Conservation (phyloP, 495 filamentous ascomycete genomes). For the Rostrohypoxylon terebratum region DNA sequence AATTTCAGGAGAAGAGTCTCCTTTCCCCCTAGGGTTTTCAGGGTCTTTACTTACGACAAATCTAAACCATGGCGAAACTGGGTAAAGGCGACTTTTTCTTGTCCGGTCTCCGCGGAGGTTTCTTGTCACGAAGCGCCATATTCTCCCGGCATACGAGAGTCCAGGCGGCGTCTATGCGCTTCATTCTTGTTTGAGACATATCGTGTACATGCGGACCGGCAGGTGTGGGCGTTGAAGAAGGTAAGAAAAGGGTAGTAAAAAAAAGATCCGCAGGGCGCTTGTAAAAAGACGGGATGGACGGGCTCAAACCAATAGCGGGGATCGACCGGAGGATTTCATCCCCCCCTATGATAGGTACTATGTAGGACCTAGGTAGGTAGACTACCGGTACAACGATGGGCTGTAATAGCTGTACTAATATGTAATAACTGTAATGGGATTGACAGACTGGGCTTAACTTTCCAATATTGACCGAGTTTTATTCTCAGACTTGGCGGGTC, state of each 20-base stretch:
- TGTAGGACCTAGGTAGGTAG: conserved; percentile 13
- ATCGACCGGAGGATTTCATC: conserved; percentile 43
- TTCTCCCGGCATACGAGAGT: conserved; percentile 18
- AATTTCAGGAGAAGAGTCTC: conserved; percentile 22
- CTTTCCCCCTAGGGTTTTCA: conserved; percentile 13
- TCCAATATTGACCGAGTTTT: conserved; percentile 26
- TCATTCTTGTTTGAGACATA: conserved; percentile 42
- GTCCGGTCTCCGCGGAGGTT: conserved; percentile 12
- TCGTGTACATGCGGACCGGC: conserved; percentile 29
- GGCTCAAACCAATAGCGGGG: conserved; percentile 35
- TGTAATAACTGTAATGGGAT: conserved; percentile 20
- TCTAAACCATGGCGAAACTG: conserved; percentile 27
- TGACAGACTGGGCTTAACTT: conserved; percentile 29
- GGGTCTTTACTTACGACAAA: conserved; percentile 22
- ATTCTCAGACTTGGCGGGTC: conserved; percentile 14
- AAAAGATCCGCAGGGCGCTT: conserved; percentile 42
- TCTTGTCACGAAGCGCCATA: conserved; percentile 35
- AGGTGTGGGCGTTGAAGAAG: conserved; percentile 15
- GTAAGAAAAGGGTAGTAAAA: neutral
- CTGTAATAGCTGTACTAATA: conserved; percentile 3
- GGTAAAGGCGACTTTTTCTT: conserved; percentile 23
- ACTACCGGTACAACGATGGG: conserved; percentile 15
- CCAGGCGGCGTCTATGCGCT: conserved; percentile 30
- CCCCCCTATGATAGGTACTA: conserved; percentile 11
- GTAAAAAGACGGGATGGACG: conserved; percentile 20